These are phyloP conservation scores for Hirsutella rhossiliensis DNA, from an alignment of 2,329 filamentous ascomycete species.

Conservation along the genomic window DNA sequence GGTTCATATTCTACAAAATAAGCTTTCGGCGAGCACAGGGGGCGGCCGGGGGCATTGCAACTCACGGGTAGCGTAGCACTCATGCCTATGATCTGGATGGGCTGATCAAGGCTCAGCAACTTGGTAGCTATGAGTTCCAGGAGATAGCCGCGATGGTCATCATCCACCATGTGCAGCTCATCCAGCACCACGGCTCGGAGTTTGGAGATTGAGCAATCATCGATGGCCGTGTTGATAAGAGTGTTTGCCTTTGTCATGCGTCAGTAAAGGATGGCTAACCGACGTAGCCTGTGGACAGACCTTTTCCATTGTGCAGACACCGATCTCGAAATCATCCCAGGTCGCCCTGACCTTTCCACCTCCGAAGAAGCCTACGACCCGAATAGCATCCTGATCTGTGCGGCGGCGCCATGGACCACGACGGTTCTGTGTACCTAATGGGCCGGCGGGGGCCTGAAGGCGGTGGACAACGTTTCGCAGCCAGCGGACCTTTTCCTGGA, in stretches of 20 bases:
- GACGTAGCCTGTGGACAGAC: conserved; percentile 5
- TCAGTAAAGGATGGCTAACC: neutral
- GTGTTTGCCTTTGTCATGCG: conserved; percentile 50
- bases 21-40: neutral
- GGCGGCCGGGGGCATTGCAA: conserved; percentile 1
- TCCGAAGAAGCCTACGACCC: conserved; percentile 63
- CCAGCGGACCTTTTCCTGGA: conserved; percentile 71
- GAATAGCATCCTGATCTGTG: conserved; percentile 44
- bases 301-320: conserved; percentile 72
- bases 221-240: conserved; percentile 60
- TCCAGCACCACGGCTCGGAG: conserved; percentile 60
- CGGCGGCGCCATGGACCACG: conserved; percentile 39
- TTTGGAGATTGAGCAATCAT: conserved; percentile 53
- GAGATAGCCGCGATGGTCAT: conserved; percentile 63
- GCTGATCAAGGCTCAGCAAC: conserved; percentile 53
- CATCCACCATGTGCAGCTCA: conserved; percentile 74
- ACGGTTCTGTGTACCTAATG: conserved; percentile 20
- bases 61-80: conserved; percentile 63
- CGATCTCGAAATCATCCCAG: conserved; percentile 68
- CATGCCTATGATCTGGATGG: conserved; percentile 65
- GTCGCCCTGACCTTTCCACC: conserved; percentile 54
- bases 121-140: conserved; percentile 66
- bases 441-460: conserved; percentile 16
- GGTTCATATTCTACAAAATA: conserved; percentile 47
- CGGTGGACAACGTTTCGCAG: conserved; percentile 52